Conservation (phyloP, 2,329 filamentous ascomycete species). For the Madurella mycetomatis region DNA sequence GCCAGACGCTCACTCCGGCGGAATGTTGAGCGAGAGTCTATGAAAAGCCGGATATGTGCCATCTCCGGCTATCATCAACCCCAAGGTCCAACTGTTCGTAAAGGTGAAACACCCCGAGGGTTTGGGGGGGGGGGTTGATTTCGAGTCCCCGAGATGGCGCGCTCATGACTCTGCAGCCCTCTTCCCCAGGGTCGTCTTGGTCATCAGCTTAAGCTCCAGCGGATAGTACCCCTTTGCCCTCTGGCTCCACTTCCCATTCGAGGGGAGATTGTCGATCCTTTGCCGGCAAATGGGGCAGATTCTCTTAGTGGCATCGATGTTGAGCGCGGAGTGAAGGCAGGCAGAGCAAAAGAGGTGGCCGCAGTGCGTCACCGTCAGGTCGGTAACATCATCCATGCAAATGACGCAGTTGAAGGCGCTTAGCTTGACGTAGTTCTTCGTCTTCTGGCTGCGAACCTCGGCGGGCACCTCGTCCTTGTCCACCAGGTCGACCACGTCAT, state of each 20-base stretch:
- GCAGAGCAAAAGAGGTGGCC: slow-evolving; percentile 62
- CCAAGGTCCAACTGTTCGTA: no score
- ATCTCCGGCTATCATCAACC: no score
- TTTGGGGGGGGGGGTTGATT: no score
- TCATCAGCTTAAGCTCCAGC: slow-evolving; percentile 60
- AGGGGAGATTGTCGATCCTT: slow-evolving; percentile 48
- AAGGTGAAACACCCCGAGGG: no score
- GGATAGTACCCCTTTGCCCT: slow-evolving; percentile 50
- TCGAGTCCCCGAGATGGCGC: no score
- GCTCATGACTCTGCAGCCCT: background rate
- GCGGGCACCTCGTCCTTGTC: slow-evolving; percentile 42
- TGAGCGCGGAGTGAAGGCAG: slow-evolving; percentile 57
- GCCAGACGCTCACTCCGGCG: no score
- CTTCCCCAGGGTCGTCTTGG: slow-evolving; percentile 50
- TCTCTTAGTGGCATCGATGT: slow-evolving; percentile 51
- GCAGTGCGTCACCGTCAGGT: slow-evolving; percentile 61
- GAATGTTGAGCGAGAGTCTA: no score
- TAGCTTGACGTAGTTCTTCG: slow-evolving; percentile 49
- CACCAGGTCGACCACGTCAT: slow-evolving; percentile 37
- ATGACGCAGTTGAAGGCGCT: slow-evolving; percentile 61
- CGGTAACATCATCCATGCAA: slow-evolving; percentile 59
- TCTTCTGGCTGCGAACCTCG: slow-evolving; percentile 25
- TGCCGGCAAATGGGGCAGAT: slow-evolving; percentile 62
- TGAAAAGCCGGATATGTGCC: no score
- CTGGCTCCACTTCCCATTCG: slow-evolving; percentile 12